These are phyloP conservation scores for Chaetomium sp. DNA, from an alignment of 2,329 filamentous ascomycete genomes.

Conservation along the genomic window DNA sequence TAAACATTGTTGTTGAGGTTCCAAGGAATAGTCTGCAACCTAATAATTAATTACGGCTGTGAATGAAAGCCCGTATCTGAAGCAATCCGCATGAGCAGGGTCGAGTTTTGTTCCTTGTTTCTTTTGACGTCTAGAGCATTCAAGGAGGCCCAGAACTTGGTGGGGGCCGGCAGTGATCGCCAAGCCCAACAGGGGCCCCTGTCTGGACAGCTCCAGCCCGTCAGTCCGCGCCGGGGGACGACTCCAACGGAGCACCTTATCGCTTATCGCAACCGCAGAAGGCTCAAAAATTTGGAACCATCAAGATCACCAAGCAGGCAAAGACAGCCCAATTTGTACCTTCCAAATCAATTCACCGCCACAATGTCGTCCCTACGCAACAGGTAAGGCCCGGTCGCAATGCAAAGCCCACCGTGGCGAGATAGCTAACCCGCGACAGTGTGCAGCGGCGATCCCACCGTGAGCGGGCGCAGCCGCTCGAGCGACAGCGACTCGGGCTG, in stretches of 20 bases:
- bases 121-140: neutral
- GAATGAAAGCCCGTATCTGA: neutral
- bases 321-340: neutral
- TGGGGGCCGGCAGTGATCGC: neutral
- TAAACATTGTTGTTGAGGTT: neutral
- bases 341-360: conserved; percentile 4
- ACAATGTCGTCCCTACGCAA: conserved; percentile 36
- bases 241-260: conserved; percentile 6
- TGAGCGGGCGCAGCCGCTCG: conserved; percentile 84
- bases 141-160: neutral
- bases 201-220: neutral
- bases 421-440: conserved; percentile 23
- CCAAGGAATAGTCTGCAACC: neutral
- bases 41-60: neutral
- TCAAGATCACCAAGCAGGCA: neutral
- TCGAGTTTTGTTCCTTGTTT: neutral
- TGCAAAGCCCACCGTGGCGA: neutral
- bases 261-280: conserved; percentile 13
- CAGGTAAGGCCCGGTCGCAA: conserved; percentile 25
- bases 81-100: neutral
- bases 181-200: neutral
- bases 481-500: conserved; percentile 83
- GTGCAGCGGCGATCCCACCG: conserved; percentile 64
- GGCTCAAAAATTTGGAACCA: conserved; percentile 19
- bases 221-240: too few relatives aligned